Evolutionary conservation across 2,329 filamentous ascomycete species (phyloP).

Genomic region (Fusarium decemcellulare): DNA sequence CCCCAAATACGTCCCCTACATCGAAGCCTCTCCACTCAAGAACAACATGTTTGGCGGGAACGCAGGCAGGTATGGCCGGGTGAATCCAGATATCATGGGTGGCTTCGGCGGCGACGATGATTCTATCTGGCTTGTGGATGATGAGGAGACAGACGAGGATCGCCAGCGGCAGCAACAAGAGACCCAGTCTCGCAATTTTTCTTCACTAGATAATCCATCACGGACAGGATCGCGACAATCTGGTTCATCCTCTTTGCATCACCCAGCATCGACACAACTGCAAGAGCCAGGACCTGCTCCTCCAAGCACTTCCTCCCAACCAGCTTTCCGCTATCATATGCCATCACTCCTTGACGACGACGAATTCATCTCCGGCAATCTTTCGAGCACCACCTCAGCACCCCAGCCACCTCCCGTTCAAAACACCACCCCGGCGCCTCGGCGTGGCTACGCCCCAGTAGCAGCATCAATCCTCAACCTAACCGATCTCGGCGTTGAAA

Average conservation of each 20-base stretch:
- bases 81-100: conserved; percentile 50
- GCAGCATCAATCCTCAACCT: conserved; percentile 39
- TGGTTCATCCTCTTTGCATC: conserved; percentile 9
- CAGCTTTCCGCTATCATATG: conserved; percentile 35
- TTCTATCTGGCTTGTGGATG: conserved; percentile 49
- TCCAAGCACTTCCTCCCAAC: conserved; percentile 11
- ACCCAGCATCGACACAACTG: conserved; percentile 10
- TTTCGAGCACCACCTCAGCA: conserved; percentile 2
- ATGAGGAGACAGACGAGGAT: conserved; percentile 44
- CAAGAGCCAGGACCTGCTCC: conserved; percentile 28
- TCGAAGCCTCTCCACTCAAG: conserved; percentile 43
- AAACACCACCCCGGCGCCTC: conserved; percentile 3
- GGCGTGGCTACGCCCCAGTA: conserved; percentile 39
- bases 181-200: not conserved
- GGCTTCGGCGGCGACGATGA: conserved; percentile 51
- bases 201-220: conserved; percentile 1
- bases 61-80: conserved; percentile 46
- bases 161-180: conserved; percentile 1
- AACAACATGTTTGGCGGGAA: conserved; percentile 47
- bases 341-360: conserved; percentile 42
- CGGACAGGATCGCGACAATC: conserved; percentile 35
- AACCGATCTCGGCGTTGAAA: conserved; percentile 18
- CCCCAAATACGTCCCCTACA: conserved; percentile 41
- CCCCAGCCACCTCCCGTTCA: conserved; percentile 5
- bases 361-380: conserved; percentile 24